Conservation (phyloP, 495 filamentous ascomycete genomes). For the Pseudoneurospora amorphoporcata region DNA sequence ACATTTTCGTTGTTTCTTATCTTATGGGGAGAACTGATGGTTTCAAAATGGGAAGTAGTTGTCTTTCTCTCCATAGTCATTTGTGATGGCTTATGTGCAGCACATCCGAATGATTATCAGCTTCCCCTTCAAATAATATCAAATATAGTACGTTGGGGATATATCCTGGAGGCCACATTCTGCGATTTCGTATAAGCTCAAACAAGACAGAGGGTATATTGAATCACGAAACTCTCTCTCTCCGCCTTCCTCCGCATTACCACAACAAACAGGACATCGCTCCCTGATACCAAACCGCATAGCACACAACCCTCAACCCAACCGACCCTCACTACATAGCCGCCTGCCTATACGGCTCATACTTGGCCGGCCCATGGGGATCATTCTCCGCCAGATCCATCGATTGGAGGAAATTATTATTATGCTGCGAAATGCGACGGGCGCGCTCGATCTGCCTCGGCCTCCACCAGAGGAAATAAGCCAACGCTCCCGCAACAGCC, state of each 20-base stretch:
- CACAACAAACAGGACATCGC: background rate
- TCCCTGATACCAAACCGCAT: background rate
- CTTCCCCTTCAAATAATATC: background rate
- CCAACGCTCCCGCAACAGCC: background rate
- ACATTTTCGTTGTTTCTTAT: too few species aligned
- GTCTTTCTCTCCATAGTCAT: background rate
- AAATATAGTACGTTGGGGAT: background rate
- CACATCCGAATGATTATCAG: background rate
- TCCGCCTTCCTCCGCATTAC: too few species aligned
- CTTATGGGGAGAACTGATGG: too few species aligned
- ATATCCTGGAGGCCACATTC: background rate
- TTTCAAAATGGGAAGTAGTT: background rate
- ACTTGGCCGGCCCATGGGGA: background rate
- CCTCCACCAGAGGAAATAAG: slow-evolving; percentile 1
- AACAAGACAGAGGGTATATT: background rate
- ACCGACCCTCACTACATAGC: background rate
- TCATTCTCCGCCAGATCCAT: slow-evolving; percentile 1
- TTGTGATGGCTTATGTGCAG: background rate
- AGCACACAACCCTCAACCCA: background rate
- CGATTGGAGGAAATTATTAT: background rate
- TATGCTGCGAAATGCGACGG: background rate
- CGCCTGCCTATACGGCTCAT: background rate
- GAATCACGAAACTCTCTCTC: background rate
- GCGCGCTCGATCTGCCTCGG: background rate
- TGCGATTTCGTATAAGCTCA: background rate